Base-by-base conservation (phyloP, 148 eudicot species). In the Suaeda aralocaspica region DNA sequence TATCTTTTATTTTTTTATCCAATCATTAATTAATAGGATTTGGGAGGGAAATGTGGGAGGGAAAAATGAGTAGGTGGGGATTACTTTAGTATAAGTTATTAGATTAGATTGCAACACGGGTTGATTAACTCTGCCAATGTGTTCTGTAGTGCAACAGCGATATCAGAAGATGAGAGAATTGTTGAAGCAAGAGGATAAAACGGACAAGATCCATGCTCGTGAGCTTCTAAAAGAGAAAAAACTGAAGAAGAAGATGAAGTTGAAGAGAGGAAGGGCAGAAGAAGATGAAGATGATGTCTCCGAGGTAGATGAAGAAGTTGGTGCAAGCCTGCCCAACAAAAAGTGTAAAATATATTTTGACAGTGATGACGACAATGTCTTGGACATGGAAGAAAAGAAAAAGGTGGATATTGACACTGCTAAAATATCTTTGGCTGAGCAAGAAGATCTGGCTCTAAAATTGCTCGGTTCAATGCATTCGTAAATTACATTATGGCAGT, bases 371-470 rank as follows among this genome's bases (percentile, higher is more conserved):
- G 89, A 85, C 42, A 78, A 44, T 67, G 74, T 60, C 69, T 49
- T 49, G 72, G 66, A 36, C 29, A 62, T 28, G 21, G 66, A 59
- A 75, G 60, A 68, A 52, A 55, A 68, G 62, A 52, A 55, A 36
- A 77, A 39, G 53, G 64, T 50, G 64, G 67, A 30, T 26, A 41
- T 81, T 26, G 69, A 66, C 31, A 68, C 82, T 0, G 81, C 78
- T 49, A 63, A 77, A 9, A 71, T 86, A 22, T 84, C 96, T 70
- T 46, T 92, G 79, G 86, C 82, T 12, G 91, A 89, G 70, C 97
- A 92, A 76, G 97, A 92, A 72, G 91, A 81, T 59, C 72, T 92
- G 75, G 97, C 97, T 59, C 92, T 92, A 31, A 83, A 83, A 76
- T 70, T 92, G 75, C 80, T 92, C 72, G 76, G 85, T 66, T 84